phyloP scores from a whole-genome alignment of 495 filamentous ascomycete genomes.

The Penicillium argentinense region DNA sequence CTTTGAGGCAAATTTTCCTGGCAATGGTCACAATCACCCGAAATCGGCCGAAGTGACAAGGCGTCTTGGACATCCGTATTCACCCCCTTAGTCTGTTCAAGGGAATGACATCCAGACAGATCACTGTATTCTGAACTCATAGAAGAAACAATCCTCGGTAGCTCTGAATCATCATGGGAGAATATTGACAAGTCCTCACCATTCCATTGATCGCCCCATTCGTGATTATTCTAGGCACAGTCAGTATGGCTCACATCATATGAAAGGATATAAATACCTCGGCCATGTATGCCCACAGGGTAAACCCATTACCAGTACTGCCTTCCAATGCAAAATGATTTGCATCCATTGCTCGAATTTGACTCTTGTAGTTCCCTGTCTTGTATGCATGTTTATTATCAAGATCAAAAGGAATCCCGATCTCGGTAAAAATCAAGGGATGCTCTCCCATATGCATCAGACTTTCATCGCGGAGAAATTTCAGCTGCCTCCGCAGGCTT shows the following conservation, averaged over 20 bases:
- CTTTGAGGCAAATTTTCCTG: too few species aligned
- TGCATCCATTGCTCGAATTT: conserved; percentile 92
- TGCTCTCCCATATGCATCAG: conserved; percentile 84
- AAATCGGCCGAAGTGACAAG: conserved; percentile 69
- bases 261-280: conserved; percentile 49
- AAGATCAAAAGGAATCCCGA: conserved; percentile 99
- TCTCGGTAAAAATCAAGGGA: conserved; percentile 89
- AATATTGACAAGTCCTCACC: conserved; percentile 94
- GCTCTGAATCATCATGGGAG: conserved; percentile 74
- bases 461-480: conserved; percentile 85
- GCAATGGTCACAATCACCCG: conserved; percentile 51
- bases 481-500: conserved; percentile 88
- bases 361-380: conserved; percentile 93
- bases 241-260: too few species aligned
- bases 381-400: conserved; percentile 92
- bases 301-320: conserved; percentile 75
- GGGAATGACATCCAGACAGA: conserved; percentile 6
- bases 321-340: conserved; percentile 93
- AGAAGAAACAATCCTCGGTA: conserved; percentile 50
- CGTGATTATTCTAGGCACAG: conserved; percentile 79
- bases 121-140: too few species aligned
- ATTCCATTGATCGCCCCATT: conserved; percentile 95
- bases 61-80: conserved; percentile 61
- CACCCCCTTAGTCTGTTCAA: conserved; percentile 53
- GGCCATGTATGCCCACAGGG: conserved; percentile 82